Base-by-base conservation (phyloP, 331 rosid species). In the Quercus tomentella region DNA sequence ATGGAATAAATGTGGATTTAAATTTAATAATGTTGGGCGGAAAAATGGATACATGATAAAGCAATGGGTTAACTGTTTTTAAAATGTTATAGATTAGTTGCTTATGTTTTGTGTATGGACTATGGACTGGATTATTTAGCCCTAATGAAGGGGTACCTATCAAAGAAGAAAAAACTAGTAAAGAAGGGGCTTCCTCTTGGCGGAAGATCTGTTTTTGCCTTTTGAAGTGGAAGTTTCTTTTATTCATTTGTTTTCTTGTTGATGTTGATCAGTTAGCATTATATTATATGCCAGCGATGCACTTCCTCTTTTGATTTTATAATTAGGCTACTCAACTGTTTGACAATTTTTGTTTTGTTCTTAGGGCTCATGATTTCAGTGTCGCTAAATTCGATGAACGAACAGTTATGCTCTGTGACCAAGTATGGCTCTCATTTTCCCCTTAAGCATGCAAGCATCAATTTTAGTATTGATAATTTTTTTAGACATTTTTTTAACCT, bases 351-450 rank as follows among this genome's bases (percentile, higher is more conserved):
- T 61, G 37, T 82, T 22, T 76, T 78, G 65, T 73, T 76, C 18
- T 75, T 80, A 96, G 99, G 93, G 86, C 84, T 71, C 89, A 91
- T 56, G 99, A 96, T 85, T 96, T 96, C 86, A 96, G 99, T 81
- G 93, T 87, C 28, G 93, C 93, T 58, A 86, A 84, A 71, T 96
- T 96, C 78, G 99, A 91, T 79, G 98, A 93, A 73, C 91, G 96
- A 74, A 96, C 99, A 4, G 97, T 96, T 62, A 91, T 96, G 82
- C 84, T 96, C 76, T 96, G 99, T 73, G 99, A 96, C 75, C 99
- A 96, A 90, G 99, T 96, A 96, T 79, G 91, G 56, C 71, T 58
- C 49, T 10, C 33, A 23, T n/a, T 37, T 58, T 62, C 76, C 23
- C 35, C 67, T 5, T 10, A 16, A 22, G 57, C 35, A 30, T 52